Base-by-base conservation (phyloP, 2,329 filamentous ascomycete genomes). In the Metarhizium brunneum region DNA sequence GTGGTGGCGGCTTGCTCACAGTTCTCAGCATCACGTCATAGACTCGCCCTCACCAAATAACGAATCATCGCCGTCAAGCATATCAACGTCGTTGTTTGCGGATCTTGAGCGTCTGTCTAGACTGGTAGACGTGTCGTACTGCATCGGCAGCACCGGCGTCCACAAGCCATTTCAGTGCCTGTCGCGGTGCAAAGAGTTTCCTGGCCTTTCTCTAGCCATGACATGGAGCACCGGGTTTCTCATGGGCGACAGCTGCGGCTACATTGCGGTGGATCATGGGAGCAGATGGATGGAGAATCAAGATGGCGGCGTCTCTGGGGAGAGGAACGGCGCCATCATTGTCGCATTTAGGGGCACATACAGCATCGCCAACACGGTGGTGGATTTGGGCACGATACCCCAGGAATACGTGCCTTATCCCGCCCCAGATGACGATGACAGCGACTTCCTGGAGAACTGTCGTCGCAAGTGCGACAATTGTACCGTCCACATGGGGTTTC, bases 301-400 rank as follows among this genome's bases (percentile, higher is more conserved):
- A 61, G 64, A 40, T n/a, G 43, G 16, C n/a, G 16, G 32, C 7
- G 25, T 40, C 16, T 58, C 57, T 30, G 57, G 58, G n/a, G 56
- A 57, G 10, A 49, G 38, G 54, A 64, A 61, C 57, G 61, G 40
- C 47, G 73, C 74, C 36, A 88, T 99, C 56, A 77, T 97, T 49
- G 81, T 97, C 42, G 92, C 91, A 8, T 97, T 97, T 65, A 85
- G 94, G 50, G 94, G 94, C 29, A 97, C 94, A 14, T 96, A 97
- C 71, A 96, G 91, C 61, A 80, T 99, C 64, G 82, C 90, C 54
- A 96, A 97, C 69, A 92, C 92, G 13, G 86, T 99, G 59, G 80
- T 91, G 52, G 94, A 99, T 72, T 78, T 99, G 55, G 91, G 89
- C 60, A 95, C 91, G 2, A 78, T 92, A 2, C 92, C 91, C 13